Evolutionary conservation across 805 yeast genomes (phyloP), one percentile per base, ranked within the genome.

Genomic region (Yarrowia sp.): DNA sequence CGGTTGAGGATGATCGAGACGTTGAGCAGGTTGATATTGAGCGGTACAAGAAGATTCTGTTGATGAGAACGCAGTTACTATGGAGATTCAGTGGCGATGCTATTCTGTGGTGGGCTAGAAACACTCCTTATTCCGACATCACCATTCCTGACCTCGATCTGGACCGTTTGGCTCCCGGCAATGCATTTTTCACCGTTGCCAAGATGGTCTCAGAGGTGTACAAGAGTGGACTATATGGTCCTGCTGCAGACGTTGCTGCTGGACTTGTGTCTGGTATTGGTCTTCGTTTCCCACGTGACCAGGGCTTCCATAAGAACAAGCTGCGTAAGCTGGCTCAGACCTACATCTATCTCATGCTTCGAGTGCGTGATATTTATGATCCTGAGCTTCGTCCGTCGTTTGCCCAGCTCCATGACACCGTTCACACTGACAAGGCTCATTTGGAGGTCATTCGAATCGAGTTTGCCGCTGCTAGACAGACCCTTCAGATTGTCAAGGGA

Each of bases 381-480:
- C 64, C 64, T 7, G 50, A 32, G 42, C 65, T 59, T n/a, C 65
- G 65, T 9, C 65, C 65, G 7, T 43, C 65, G 11, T 59, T 59
- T 5, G 50, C 14, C 5, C 65, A 59, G 52, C 65, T 59, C 11
- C 65, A 59, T 5, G 16, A 59, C 26, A 59, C 65, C 2, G 65
- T 59, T 3, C 41, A 59, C 9, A 43, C 52, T 8, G 65, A 59
- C 12, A 45, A n/a, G n/a, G 52, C 65, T 5, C 52, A 59, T 8
- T 32, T 43, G 32, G 52, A 45, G 14, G 52, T 59, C 10, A 43
- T 45, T 14, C 50, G 42, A 7, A 59, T 59, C 52, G 65, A 59
- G 65, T 59, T 59, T 35, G 26, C 52, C 1, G 65, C 65, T 26
- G 65, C 52, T 8, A 15, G 52, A 14, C 65, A 43, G 65, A 59